Conservation (phyloP, 2,329 filamentous ascomycete genomes). For the Pezicula carpinea region DNA sequence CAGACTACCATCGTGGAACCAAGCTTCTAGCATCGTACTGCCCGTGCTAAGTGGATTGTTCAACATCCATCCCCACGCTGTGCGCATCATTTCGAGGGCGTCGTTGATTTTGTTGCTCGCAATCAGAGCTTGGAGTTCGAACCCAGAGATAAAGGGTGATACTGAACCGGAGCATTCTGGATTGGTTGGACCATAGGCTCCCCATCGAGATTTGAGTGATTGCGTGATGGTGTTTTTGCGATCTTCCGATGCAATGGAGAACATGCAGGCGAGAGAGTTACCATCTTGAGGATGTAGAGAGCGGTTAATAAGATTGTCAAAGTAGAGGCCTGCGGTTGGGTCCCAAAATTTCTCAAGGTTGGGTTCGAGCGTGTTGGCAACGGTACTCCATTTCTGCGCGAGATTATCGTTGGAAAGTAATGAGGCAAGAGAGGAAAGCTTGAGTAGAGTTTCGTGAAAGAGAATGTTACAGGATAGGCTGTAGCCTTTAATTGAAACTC, state of each 20-base stretch:
- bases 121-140: constrained; percentile 17
- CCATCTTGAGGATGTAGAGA: constrained; percentile 45
- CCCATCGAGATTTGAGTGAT: constrained; percentile 1
- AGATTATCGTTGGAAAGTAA: not conserved
- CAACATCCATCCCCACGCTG: not conserved
- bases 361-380: constrained; percentile 1
- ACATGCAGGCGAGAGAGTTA: constrained; percentile 42
- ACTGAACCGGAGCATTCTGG: constrained; percentile 29
- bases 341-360: constrained; percentile 40
- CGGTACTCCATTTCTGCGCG: not conserved
- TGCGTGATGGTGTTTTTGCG: constrained; percentile 1
- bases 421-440: constrained; percentile 4
- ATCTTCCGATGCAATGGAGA: constrained; percentile 16
- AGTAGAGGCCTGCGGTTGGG: constrained; percentile 36
- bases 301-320: constrained; percentile 40
- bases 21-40: not conserved
- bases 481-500: constrained; percentile 4
- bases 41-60: not conserved
- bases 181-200: not conserved
- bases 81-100: not conserved
- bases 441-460: constrained; percentile 6
- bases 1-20: not conserved
- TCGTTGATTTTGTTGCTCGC: not conserved
- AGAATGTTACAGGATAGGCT: constrained; percentile 8
- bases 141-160: constrained; percentile 30